Percentiles rank a stretch among this genome's conserved stretches.
These are phyloP conservation scores for Wickerhamiella nectarea DNA, from an alignment of 805 yeast genomes.

Conservation along the genomic window DNA sequence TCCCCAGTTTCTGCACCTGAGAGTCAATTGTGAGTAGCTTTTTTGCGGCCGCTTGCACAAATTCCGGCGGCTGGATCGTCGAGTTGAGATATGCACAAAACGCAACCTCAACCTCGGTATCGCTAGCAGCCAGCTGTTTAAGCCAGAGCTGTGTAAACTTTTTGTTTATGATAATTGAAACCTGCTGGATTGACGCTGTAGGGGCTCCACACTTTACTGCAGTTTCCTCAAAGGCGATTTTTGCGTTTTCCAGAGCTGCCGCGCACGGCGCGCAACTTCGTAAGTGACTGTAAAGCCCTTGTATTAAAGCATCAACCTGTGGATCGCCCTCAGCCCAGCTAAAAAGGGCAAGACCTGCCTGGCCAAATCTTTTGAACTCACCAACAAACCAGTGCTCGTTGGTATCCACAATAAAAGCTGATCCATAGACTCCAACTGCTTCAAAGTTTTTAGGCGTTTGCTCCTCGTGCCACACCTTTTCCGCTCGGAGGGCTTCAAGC, in stretches of 20 bases:
- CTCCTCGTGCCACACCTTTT: background rate
- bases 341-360: background rate
- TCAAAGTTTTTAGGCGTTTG: background rate
- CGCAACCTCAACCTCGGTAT: background rate
- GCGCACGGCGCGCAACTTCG: background rate
- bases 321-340: background rate
- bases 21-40: background rate
- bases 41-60: background rate
- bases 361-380: background rate
- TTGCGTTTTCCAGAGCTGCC: background rate
- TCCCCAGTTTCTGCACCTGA: background rate
- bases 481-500: background rate
- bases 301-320: background rate
- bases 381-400: conserved; percentile 3
- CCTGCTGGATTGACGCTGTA: background rate
- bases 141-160: background rate
- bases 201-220: background rate
- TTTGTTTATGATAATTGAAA: background rate
- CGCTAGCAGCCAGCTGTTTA: background rate
- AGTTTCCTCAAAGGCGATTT: background rate
- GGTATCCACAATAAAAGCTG: background rate
- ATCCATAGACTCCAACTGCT: background rate
- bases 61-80: background rate
- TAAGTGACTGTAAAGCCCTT: background rate
- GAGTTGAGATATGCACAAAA: background rate